Percentiles rank a stretch among this genome's conserved stretches.
These are phyloP conservation scores for Aspergillus carbonarius DNA, from an alignment of 2,329 filamentous ascomycete genomes.

Conservation along the genomic window DNA sequence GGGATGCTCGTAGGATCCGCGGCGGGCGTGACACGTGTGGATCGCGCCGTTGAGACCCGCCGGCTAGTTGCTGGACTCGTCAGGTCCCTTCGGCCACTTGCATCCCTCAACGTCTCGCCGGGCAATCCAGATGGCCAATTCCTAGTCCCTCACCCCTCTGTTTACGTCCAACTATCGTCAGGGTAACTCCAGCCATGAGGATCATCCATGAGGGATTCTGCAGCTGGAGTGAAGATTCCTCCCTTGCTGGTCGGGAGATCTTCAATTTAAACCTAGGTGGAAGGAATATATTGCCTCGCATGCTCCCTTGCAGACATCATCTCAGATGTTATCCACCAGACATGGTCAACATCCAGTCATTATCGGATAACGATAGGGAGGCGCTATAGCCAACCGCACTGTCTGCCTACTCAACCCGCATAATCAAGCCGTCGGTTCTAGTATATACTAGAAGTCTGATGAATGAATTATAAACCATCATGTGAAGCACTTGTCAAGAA, in stretches of 20 bases:
- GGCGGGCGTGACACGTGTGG: background rate
- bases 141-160: background rate
- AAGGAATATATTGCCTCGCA: background rate
- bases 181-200: constrained; percentile 4
- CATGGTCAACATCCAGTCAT: background rate
- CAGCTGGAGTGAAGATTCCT: background rate
- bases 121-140: background rate
- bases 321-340: background rate
- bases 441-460: too few relatives aligned
- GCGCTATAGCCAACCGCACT: too few relatives aligned
- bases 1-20: background rate
- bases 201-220: background rate
- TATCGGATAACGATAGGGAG: background rate
- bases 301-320: background rate
- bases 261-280: background rate
- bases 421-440: too few relatives aligned
- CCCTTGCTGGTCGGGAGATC: background rate
- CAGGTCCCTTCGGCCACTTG: background rate
- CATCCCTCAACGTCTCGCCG: too few relatives aligned
- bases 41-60: background rate
- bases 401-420: too few relatives aligned
- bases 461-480: too few relatives aligned
- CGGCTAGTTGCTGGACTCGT: constrained; percentile 1
- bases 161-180: background rate
- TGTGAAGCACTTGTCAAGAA: too few relatives aligned